These are phyloP conservation scores for Tulasnella sp. DNA, from an alignment of 768 basidiomycete species.

Conservation along the genomic window DNA sequence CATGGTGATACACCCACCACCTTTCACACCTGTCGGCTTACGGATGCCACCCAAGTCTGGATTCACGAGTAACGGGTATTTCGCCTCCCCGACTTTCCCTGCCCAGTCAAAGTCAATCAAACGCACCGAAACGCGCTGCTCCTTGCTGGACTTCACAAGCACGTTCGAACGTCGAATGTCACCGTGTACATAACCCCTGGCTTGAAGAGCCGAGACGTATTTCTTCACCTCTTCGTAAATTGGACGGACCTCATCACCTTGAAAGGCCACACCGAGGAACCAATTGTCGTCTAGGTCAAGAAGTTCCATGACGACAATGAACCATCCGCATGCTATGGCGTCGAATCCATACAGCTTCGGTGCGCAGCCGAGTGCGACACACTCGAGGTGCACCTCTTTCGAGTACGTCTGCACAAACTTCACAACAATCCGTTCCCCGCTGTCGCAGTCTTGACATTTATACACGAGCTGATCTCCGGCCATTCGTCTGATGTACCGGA, in stretches of 20 bases:
- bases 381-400: constrained; percentile 23
- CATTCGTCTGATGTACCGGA: background rate
- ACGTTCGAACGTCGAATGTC: constrained; percentile 26
- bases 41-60: background rate
- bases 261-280: background rate
- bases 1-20: background rate
- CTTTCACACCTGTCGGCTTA: background rate
- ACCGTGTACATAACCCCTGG: constrained; percentile 26
- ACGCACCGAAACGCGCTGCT: background rate
- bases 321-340: constrained; percentile 25
- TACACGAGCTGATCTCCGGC: constrained; percentile 6
- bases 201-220: constrained; percentile 20
- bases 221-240: background rate
- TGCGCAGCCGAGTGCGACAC: constrained; percentile 22
- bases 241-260: background rate
- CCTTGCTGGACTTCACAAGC: background rate
- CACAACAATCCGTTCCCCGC: constrained; percentile 22
- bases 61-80: constrained; percentile 4
- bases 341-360: constrained; percentile 24
- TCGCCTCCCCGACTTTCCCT: background rate
- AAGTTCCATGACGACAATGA: constrained; percentile 29
- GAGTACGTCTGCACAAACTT: constrained; percentile 25
- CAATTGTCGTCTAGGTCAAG: constrained; percentile 14
- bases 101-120: constrained; percentile 13
- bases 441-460: constrained; percentile 20